Conservation (phyloP, 306 rosid species). For the Vigna trinervia region DNA sequence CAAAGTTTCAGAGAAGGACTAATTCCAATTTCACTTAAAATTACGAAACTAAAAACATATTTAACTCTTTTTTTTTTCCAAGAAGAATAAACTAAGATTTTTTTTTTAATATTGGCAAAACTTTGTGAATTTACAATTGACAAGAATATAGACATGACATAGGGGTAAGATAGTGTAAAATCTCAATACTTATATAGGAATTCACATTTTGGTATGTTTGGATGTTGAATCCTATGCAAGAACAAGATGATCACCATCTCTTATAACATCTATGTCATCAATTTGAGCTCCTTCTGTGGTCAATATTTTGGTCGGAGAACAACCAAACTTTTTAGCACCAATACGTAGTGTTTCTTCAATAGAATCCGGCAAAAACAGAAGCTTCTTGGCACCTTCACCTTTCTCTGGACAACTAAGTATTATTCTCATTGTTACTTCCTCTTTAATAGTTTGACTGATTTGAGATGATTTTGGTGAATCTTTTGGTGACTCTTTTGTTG, state of each 20-base stretch:
- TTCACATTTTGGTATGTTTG: background rate
- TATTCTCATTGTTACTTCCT: conserved; percentile 46
- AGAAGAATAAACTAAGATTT: no score
- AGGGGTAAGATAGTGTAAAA: background rate
- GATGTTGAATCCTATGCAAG: conserved; percentile 29
- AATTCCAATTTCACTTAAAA: no score
- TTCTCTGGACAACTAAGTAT: conserved; percentile 58
- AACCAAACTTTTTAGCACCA: conserved; percentile 62
- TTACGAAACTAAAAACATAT: no score
- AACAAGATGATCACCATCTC: conserved; percentile 73
- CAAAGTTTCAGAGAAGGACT: no score
- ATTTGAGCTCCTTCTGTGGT: conserved; percentile 67
- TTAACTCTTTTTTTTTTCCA: no score
- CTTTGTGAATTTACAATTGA: background rate
- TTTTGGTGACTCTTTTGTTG: conserved; percentile 14
- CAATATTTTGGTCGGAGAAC: conserved; percentile 50
- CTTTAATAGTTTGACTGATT: background rate
- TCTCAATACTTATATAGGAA: background rate
- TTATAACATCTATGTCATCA: conserved; percentile 61
- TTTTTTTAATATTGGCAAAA: background rate
- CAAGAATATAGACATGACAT: background rate
- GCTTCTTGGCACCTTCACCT: conserved; percentile 51
- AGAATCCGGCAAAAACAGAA: conserved; percentile 58
- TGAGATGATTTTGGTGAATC: background rate
- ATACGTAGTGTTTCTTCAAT: conserved; percentile 54